Conservation (phyloP, 139 green algal genomes). For the Zygnema cylindricum region DNA sequence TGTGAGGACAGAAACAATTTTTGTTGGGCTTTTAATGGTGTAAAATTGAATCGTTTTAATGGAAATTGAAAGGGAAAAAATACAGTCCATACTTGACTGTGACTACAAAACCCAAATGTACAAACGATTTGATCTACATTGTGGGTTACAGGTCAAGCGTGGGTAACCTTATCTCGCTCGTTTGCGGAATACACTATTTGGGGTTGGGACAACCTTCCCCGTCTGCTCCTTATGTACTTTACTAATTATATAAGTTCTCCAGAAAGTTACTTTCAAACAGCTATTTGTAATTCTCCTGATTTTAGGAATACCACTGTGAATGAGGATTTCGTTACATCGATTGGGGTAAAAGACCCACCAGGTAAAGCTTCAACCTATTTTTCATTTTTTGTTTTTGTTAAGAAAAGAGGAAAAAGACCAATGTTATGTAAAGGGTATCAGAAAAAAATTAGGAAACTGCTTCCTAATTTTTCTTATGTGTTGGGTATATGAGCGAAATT, state of each 20-base stretch:
- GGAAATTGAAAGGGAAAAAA: no score
- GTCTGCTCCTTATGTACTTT: neutral
- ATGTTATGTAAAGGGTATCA: no score
- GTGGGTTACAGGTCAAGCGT: neutral
- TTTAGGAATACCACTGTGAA: neutral
- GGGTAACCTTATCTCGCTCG: neutral
- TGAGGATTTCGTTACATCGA: neutral
- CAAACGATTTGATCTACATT: neutral
- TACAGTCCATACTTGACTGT: no score
- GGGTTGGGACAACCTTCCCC: neutral
- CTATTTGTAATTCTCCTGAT: neutral
- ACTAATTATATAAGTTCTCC: neutral
- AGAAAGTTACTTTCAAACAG: neutral
- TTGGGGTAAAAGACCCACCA: neutral
- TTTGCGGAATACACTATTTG: neutral
- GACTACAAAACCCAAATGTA: no score
- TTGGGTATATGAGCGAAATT: no score
- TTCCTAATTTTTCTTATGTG: no score
- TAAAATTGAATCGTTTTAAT: no score
- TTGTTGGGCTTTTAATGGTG: no score
- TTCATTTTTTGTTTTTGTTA: neutral
- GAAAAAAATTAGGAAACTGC: no score
- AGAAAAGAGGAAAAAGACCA: no score
- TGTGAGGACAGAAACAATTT: no score
- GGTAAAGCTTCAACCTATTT: neutral